Evolutionary conservation across 2,329 filamentous ascomycete genomes (phyloP).

Genomic region (Coniochaeta sp.): DNA sequence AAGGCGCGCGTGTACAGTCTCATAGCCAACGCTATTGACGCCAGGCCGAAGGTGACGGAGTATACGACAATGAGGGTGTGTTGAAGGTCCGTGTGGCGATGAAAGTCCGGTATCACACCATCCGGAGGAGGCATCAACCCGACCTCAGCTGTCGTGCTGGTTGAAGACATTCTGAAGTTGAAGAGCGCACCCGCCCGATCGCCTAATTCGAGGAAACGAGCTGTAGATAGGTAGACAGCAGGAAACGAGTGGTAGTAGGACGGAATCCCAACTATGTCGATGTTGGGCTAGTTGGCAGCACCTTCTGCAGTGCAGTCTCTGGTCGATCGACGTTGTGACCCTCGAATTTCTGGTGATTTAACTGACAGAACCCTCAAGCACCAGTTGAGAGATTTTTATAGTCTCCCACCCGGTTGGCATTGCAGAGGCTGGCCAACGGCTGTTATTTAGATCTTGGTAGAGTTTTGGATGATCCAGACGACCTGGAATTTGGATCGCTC

Average conservation of each 20-base stretch:
- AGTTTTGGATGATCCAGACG: not conserved
- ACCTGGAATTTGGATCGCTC: not conserved
- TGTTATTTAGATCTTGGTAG: not conserved
- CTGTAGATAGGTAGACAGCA: not conserved
- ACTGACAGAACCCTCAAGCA: not conserved
- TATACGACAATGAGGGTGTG: slow-evolving; percentile 4
- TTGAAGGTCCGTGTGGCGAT: not conserved
- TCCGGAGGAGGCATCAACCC: not conserved
- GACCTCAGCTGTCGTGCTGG: slow-evolving; percentile 12
- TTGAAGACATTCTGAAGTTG: not conserved
- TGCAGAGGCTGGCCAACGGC: not conserved
- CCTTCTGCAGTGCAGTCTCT: not conserved
- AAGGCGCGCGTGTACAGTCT: slow-evolving; percentile 4
- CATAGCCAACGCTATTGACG: not conserved
- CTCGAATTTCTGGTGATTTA: not conserved
- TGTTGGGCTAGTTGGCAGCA: not conserved
- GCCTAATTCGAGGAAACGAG: not conserved
- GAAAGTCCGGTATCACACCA: not conserved
- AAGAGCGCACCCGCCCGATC: not conserved
- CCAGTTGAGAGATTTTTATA: not conserved
- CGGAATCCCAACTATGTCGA: not conserved
- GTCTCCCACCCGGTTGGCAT: not conserved
- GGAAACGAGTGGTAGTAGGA: not conserved
- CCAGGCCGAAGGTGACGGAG: slow-evolving; percentile 5
- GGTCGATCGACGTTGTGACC: not conserved